Base-by-base conservation (phyloP, 2,329 filamentous ascomycete species). In the Bertia moriformis region DNA sequence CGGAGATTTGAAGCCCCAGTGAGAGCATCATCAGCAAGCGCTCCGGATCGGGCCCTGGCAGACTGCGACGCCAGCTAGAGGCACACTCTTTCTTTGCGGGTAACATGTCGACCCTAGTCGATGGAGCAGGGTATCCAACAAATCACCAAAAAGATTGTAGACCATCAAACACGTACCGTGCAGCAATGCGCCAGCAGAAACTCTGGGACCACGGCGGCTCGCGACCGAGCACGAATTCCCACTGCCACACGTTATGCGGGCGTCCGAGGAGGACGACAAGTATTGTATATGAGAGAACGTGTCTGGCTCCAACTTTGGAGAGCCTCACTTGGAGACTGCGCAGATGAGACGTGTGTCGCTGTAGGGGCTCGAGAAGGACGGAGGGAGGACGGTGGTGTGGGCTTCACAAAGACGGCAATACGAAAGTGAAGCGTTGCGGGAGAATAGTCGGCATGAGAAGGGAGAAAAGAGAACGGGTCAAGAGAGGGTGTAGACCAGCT, bases 351-450 rank as follows among this genome's bases (percentile, higher is more conserved):
- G 24, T 29, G 24, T 10, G 24, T 10, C 10, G 24, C 10, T 29
- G 24, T 10, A 29, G 10, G 24, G n/a, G 10, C 10, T 10, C 24
- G 24, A 29, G 24, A n/a, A 29, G 24, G n/a, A 17, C 12, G 32
- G 17, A 15, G 32, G 15, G 32, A 35, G 15, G 24, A n/a, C 42
- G 48, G 46, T 40, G 46, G 46, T 49, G 50, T 45, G 47, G 48
- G 46, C 45, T 46, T 53, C 44, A 56, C 40, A 48, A 56, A 50
- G 51, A 48, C 50, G 51, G 52, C 49, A 51, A 49, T 44, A 53
- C 48, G 48, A 56, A 44, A 44, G 49, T 47, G 48, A 41, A 51
- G 48, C 44, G 51, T 47, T 44, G 53, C 47, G 48, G 48, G 43
- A 50, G 47, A 44, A 45, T 42, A 45, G 46, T 45, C 50, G 51